A percentile compares a stretch with the other conserved stretches of the same genome.
Evolutionary conservation across 2,329 filamentous ascomycete species (phyloP).

Genomic region (Colletotrichum tabaci): DNA sequence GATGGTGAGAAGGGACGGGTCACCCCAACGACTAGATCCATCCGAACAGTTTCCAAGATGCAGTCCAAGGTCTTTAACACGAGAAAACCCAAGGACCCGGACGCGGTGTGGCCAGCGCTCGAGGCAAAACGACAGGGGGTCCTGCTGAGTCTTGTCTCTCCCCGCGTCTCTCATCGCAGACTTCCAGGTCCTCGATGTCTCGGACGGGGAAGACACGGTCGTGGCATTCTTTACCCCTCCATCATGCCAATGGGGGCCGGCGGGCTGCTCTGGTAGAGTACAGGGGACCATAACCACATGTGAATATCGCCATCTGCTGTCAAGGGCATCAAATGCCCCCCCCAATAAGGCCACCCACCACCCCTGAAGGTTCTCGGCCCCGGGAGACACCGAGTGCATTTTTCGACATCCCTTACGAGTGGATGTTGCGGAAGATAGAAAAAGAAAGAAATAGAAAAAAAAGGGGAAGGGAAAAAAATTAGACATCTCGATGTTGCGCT

Average conservation of each 20-base stretch:
- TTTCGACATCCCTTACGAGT: constrained; percentile 22
- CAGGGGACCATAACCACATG: constrained; percentile 12
- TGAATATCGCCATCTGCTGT: constrained; percentile 11
- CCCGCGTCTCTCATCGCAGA: constrained; percentile 7
- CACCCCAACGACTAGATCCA: background rate
- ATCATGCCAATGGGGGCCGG: background rate
- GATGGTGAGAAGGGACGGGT: background rate
- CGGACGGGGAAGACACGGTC: constrained; percentile 5
- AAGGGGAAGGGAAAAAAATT: background rate
- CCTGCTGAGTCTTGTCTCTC: constrained; percentile 16
- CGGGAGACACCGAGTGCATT: constrained; percentile 8
- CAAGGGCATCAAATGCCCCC: background rate
- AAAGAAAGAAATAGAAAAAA: background rate
- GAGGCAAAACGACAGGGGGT: constrained; percentile 9
- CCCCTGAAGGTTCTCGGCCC: constrained; percentile 18
- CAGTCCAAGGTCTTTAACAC: background rate
- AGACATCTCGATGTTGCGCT: background rate
- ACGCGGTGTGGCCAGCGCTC: constrained; percentile 21
- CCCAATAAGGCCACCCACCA: background rate
- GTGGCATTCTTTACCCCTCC: constrained; percentile 7
- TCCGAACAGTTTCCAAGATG: too few species aligned
- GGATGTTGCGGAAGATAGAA: background rate
- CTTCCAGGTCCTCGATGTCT: constrained; percentile 16
- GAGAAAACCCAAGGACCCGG: background rate
- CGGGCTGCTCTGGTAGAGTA: background rate